Conservation (phyloP, 768 basidiomycete species). For the Coprinellus micaceus region DNA sequence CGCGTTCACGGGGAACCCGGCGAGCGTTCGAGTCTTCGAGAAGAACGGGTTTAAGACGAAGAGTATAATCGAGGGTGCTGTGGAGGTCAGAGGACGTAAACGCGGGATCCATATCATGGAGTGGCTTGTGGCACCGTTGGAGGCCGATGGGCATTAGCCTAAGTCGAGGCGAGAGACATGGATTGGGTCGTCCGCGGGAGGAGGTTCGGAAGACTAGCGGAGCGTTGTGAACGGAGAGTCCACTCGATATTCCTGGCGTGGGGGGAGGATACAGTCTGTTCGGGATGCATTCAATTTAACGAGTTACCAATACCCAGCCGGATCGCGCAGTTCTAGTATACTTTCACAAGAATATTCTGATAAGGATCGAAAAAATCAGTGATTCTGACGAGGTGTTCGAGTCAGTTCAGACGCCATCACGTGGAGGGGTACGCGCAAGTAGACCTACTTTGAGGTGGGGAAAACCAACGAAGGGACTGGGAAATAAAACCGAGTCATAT, state of each 20-base stretch:
- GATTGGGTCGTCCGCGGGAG: neutral
- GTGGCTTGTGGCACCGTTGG: slow-evolving; percentile 16
- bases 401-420: neutral
- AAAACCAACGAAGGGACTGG: neutral
- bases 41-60: slow-evolving; percentile 56
- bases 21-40: slow-evolving; percentile 61
- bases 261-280: neutral
- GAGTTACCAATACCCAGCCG: neutral
- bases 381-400: neutral
- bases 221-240: no score
- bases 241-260: no score
- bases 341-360: neutral
- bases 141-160: neutral
- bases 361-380: neutral
- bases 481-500: neutral
- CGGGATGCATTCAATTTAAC: neutral
- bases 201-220: neutral
- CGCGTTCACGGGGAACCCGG: slow-evolving; percentile 51
- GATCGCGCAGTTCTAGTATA: neutral
- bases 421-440: neutral
- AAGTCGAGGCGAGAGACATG: neutral
- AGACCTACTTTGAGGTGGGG: neutral
- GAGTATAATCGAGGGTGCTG: slow-evolving; percentile 35
- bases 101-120: slow-evolving; percentile 34
- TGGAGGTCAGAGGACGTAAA: slow-evolving; percentile 34